phyloP scores from a whole-genome alignment of 75 land plant species.

The Pinus albicaulis region DNA sequence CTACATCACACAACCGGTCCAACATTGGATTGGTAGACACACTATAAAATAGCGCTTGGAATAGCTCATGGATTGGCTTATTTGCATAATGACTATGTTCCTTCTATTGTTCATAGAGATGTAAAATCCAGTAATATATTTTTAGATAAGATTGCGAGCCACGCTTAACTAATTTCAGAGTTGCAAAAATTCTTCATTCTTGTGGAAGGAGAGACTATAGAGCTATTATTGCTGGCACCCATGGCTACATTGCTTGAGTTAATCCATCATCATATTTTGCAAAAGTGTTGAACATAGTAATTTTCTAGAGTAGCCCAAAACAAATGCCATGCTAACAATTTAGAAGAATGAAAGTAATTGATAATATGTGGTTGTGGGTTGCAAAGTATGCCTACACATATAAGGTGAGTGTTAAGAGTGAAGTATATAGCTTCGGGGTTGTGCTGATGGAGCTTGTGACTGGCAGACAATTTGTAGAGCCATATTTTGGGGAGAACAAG shows the following conservation, averaged over 20 bases:
- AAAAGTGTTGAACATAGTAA: no score
- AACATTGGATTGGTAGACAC: constrained; percentile 3
- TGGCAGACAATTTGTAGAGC: no score
- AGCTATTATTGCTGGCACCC: constrained; percentile 52
- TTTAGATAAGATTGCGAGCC: constrained; percentile 12
- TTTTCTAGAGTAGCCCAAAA: no score
- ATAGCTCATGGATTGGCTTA: constrained; percentile 7
- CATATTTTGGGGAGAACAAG: no score
- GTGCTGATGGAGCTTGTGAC: no score
- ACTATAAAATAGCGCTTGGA: constrained; percentile 7
- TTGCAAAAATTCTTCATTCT: constrained; percentile 50
- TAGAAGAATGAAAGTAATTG: no score
- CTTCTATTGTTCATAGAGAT: constrained; percentile 12
- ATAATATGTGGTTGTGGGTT: no score
- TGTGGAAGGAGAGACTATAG: constrained; percentile 20
- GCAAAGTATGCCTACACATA: no score
- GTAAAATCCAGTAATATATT: constrained; percentile 11
- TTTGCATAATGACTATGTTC: constrained; percentile 10
- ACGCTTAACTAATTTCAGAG: constrained; percentile 42
- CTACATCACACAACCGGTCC: neutral
- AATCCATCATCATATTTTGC: neutral
- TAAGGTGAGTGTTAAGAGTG: no score
- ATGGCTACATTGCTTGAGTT: constrained; percentile 74
- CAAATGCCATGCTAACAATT: no score
- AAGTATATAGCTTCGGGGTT: no score